A percentile compares a stretch with the other conserved stretches of the same genome.
Conservation (phyloP, 2,329 filamentous ascomycete genomes). For the Lasiodiplodia sp. region DNA sequence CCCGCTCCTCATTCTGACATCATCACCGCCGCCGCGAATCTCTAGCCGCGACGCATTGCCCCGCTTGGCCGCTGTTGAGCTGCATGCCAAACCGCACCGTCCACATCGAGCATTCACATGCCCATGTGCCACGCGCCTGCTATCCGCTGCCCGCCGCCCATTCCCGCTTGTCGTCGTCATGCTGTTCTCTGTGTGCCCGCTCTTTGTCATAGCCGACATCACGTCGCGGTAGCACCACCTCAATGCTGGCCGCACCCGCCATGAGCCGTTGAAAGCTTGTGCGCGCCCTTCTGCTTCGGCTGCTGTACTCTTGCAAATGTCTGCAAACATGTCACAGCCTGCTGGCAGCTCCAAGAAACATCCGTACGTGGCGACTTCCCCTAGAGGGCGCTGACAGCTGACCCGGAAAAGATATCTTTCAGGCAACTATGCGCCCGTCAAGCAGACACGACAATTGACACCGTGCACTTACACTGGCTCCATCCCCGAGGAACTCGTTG, state of each 20-base stretch:
- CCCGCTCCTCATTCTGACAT: constrained; percentile 5
- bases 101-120: constrained; percentile 16
- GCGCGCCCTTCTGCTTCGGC: not conserved
- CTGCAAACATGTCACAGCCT: constrained; percentile 12
- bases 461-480: constrained; percentile 64
- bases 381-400: not conserved
- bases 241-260: not conserved
- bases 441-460: constrained; percentile 62
- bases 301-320: not conserved
- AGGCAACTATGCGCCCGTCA: constrained; percentile 74
- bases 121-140: not conserved
- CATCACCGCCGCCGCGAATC: constrained; percentile 11
- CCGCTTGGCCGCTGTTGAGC: constrained; percentile 6
- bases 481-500: constrained; percentile 70
- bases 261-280: not conserved
- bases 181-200: constrained; percentile 1
- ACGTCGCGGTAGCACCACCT: constrained; percentile 11
- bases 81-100: not conserved
- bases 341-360: constrained; percentile 42
- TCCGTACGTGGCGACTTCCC: constrained; percentile 43
- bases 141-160: not conserved
- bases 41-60: not conserved
- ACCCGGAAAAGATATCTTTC: constrained; percentile 60
- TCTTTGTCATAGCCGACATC: not conserved
- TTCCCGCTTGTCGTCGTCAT: not conserved